Base-by-base conservation (phyloP, 352 stramenopile genomes). In the Phytophthora lateralis region DNA sequence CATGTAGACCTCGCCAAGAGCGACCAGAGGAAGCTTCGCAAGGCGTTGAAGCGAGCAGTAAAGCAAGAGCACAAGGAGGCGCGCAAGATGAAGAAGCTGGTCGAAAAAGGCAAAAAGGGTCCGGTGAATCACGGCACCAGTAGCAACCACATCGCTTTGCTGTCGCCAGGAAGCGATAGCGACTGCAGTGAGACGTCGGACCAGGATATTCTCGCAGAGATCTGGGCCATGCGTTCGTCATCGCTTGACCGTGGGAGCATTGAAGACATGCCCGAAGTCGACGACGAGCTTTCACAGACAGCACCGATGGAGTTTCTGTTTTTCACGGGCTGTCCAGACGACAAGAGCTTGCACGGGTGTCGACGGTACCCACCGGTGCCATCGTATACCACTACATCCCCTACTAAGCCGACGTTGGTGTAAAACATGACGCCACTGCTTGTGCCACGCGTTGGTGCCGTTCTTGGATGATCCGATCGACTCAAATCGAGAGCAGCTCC, bases 261-360 rank as follows among this genome's bases (percentile, higher is more conserved):
- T 41, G 55, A 64, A 37, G 37, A 66, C 4, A 9, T 69, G 29
- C 30, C 41, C 14, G 34, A 39, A 35, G 42, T 48, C 8, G 60
- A 69, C n/a, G 48, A 56, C 4, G 58, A 73, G 17, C 0, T 51
- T 26, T 21, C 20, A 20, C 26, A 57, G 12, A 42, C 52, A 15
- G 11, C 56, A 12, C 73, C 56, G 0, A 80, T 84, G 48, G 66
- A 88, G 48, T 89, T 89, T 47, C 60, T 89, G 6, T 88, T 89
- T 61, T 89, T 85, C 55, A 55, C 54, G 0, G 74, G 80, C 1
- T 72, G 61, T 26, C 55, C 75, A 1, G 73, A 87, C 6, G 63
- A 81, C 32, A 67, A 29, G 48, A 75, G 63, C 56, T n/a, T 72
- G 21, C 44, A 73, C 6, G 66, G 69, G 0, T 54, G 59, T 15